A percentile compares a stretch with the other conserved stretches of the same genome.
These are phyloP conservation scores for Planoprotostelium fungivorum DNA, from an alignment of 78 protist genomes.

Conservation along the genomic window DNA sequence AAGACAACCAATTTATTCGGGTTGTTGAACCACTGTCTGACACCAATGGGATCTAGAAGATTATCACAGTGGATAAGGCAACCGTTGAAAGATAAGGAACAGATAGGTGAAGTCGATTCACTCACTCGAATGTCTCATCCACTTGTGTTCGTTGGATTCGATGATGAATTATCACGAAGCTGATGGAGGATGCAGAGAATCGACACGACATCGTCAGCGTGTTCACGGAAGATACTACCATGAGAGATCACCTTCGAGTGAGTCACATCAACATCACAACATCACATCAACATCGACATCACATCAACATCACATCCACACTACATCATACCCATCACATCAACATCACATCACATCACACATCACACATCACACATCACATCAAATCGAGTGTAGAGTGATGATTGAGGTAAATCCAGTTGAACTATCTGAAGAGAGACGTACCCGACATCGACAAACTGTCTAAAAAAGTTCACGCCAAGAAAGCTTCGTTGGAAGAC, in stretches of 20 bases:
- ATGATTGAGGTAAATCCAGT: not conserved
- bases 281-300: not conserved
- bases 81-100: constrained; percentile 56
- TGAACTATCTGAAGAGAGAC: not conserved
- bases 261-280: constrained; percentile 7
- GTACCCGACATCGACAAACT: constrained; percentile 49
- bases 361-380: too few species aligned
- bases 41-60: constrained; percentile 86
- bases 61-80: constrained; percentile 87
- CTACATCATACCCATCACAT: too few species aligned
- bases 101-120: constrained; percentile 36
- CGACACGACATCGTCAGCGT: constrained; percentile 61
- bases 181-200: constrained; percentile 6
- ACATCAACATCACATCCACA: too few species aligned
- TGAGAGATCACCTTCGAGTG: constrained; percentile 36
- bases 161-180: not conserved
- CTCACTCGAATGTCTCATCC: too few species aligned
- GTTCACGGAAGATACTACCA: constrained; percentile 21
- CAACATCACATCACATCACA: too few species aligned
- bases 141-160: not conserved
- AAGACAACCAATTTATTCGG: constrained; percentile 38
- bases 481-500: constrained; percentile 58
- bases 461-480: constrained; percentile 17
- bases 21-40: constrained; percentile 78
- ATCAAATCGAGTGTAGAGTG: too few species aligned